Conservation (phyloP, 106 monocot species). For the Platanthera zijinensis region DNA sequence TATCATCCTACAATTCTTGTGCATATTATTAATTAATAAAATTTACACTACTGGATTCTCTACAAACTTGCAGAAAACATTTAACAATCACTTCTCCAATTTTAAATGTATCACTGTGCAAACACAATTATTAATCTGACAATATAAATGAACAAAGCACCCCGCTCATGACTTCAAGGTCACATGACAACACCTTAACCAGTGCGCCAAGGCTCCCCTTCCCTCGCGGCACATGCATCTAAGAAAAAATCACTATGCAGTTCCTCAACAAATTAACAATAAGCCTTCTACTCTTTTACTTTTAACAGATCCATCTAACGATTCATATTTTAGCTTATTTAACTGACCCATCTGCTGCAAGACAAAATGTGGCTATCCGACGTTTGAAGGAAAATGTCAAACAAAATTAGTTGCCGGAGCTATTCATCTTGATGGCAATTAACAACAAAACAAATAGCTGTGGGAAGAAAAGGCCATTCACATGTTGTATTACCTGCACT, state of each 20-base stretch:
- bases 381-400: neutral
- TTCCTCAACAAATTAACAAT: too few species aligned
- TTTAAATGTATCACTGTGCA: too few species aligned
- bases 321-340: neutral
- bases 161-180: too few species aligned
- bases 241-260: neutral
- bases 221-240: neutral
- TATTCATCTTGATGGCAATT: neutral
- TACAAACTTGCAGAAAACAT: too few species aligned
- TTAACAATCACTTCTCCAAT: too few species aligned
- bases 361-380: neutral
- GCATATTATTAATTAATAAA: too few species aligned
- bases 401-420: neutral
- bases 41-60: too few species aligned
- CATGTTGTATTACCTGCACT: constrained; percentile 37
- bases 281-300: neutral
- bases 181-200: too few species aligned
- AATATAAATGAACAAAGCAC: too few species aligned
- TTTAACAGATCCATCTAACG: neutral
- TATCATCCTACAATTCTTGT: too few species aligned
- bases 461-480: constrained; percentile 2
- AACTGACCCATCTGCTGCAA: neutral
- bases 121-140: too few species aligned
- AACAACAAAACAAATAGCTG: neutral
- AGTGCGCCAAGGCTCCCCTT: too few species aligned